Percentiles rank a stretch among this genome's conserved stretches.
Conservation (phyloP, 2,329 filamentous ascomycete species). For the Cadophora luteo-olivacea region DNA sequence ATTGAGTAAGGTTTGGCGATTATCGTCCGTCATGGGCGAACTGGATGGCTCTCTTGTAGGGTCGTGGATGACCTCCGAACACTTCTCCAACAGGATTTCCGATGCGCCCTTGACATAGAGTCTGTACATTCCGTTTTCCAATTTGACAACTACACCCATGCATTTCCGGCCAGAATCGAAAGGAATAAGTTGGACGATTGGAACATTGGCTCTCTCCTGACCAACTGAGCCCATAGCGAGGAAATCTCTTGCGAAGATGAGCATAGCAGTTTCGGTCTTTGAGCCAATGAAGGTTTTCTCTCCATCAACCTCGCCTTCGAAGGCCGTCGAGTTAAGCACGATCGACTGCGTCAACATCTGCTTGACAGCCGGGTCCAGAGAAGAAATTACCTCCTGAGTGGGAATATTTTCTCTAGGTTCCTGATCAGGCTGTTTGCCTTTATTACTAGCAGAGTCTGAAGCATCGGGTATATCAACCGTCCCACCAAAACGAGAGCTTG, state of each 20-base stretch:
- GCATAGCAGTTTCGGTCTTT: constrained; percentile 78
- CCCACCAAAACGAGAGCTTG: constrained; percentile 59
- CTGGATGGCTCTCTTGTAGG: constrained; percentile 61
- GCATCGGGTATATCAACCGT: constrained; percentile 41
- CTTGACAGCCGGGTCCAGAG: constrained; percentile 39
- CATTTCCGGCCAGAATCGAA: constrained; percentile 61
- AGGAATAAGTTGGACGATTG: constrained; percentile 59
- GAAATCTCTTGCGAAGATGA: constrained; percentile 71
- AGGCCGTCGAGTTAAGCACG: constrained; percentile 72
- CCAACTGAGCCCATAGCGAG: constrained; percentile 68
- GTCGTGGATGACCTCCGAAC: constrained; percentile 61
- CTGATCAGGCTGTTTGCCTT: constrained; percentile 37
- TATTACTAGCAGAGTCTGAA: constrained; percentile 33
- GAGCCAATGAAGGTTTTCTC: constrained; percentile 71
- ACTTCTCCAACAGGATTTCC: constrained; percentile 54
- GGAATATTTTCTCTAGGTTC: constrained; percentile 38
- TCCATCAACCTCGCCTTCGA: constrained; percentile 68
- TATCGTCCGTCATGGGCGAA: constrained; percentile 59
- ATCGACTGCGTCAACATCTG: constrained; percentile 66
- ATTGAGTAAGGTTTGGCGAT: constrained; percentile 58
- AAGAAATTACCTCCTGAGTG: constrained; percentile 41
- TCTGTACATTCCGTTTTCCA: constrained; percentile 50
- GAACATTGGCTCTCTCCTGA: constrained; percentile 67
- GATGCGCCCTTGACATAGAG: constrained; percentile 61
- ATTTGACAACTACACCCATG: constrained; percentile 69